phyloP scores from a whole-genome alignment of 768 basidiomycete species.

The Gyrodon lividus region DNA sequence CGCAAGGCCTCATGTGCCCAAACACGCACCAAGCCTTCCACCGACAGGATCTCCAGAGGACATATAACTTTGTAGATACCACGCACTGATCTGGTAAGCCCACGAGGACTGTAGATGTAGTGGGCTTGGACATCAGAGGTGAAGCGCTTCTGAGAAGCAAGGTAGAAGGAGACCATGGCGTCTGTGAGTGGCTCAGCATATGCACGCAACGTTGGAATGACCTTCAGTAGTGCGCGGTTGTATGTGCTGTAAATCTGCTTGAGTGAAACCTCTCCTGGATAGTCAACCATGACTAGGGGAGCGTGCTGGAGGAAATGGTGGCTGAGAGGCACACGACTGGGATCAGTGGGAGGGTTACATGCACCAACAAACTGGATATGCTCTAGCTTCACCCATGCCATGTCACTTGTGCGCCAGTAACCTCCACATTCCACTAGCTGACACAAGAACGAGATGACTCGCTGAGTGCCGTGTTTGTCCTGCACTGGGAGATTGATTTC shows the following conservation, averaged over 20 bases:
- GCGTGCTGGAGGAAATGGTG: slow-evolving; percentile 98
- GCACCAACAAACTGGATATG: slow-evolving; percentile 99
- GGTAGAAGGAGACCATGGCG: slow-evolving; percentile 96
- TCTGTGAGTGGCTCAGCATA: slow-evolving; percentile 94
- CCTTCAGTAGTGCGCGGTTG: slow-evolving; percentile 93
- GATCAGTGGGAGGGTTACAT: slow-evolving; percentile 98
- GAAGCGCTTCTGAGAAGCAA: slow-evolving; percentile 90
- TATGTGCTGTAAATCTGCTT: slow-evolving; percentile 99
- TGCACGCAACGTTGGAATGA: slow-evolving; percentile 90
- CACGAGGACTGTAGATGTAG: slow-evolving; percentile 98
- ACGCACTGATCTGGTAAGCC: slow-evolving; percentile 95
- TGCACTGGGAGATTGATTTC: slow-evolving; percentile 97
- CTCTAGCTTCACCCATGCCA: slow-evolving; percentile 96
- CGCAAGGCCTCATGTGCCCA: slow-evolving; percentile 99
- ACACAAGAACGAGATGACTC: slow-evolving; percentile 97
- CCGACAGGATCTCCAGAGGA: slow-evolving; percentile 88
- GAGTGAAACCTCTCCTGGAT: slow-evolving; percentile 94
- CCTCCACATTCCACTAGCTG: slow-evolving; percentile 94
- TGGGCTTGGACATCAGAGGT: slow-evolving; percentile 98
- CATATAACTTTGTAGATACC: slow-evolving; percentile 97
- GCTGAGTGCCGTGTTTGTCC: slow-evolving; percentile 98
- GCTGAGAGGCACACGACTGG: slow-evolving; percentile 96
- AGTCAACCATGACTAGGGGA: slow-evolving; percentile 98
- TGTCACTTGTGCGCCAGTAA: slow-evolving; percentile 91
- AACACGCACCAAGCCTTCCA: slow-evolving; percentile 93